Evolutionary conservation across 2,329 filamentous ascomycete genomes (phyloP), one percentile per base, ranked within the genome.

Genomic region (Colletotrichum incanum): DNA sequence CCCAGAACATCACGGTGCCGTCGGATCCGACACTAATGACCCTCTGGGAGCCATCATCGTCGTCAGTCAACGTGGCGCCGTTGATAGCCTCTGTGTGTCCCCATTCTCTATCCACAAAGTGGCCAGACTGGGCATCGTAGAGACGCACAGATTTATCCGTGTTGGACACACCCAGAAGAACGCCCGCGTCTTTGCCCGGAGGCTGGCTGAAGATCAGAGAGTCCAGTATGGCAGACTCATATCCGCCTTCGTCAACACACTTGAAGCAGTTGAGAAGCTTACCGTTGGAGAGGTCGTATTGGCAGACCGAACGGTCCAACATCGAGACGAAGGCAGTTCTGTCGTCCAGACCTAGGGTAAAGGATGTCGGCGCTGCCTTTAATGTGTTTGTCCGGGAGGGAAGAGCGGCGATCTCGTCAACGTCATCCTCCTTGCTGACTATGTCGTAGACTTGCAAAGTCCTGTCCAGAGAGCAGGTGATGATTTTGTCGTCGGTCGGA

Each of bases 81-180:
- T 94, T 97, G 74, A 99, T 94, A 11, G 95, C 93, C 79, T 98
- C 95, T 0, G 95, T 98, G 76, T 99, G 96, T 1, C 96, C 96
- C 90, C 95, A 98, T 82, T 98, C 96, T 50, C 94, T 91, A 62
- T 95, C 93, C 37, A 98, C 84, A 69, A 99, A 92, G 1, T 86
- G 84, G 11, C 96, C 95, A 52, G 90, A 91, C 73, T 93, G 91
- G 39, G 90, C 86, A 76, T 98, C 94, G 77, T 99, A 99, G 20
- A 99, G 85, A 45, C 96, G 89, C 67, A 99, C 92, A 0, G 96
- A 98, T 80, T 98, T 99, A 81, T 99, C 96, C 0, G 94, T 98
- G 76, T 95, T 95, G 11, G 96, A 98, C 14, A 96, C 89, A n/a
- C 94, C 95, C 23, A 96, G 88, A 63, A 99, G 87, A 62, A 97